These are phyloP conservation scores for Aspergillus niger DNA, from an alignment of 2,329 filamentous ascomycete species.

Conservation along the genomic window DNA sequence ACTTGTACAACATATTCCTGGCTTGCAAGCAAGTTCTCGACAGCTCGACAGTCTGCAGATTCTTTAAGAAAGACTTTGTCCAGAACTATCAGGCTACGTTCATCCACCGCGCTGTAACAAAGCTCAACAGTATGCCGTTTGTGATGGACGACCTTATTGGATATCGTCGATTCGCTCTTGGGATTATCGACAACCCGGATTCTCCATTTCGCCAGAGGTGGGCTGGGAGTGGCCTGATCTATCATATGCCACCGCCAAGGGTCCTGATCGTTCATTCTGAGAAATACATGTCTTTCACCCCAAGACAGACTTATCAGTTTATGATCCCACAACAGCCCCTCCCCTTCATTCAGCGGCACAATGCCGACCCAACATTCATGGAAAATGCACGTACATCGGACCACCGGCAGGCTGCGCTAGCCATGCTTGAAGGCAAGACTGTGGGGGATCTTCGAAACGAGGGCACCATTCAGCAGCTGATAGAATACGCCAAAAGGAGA, in stretches of 20 bases:
- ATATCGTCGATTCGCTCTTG: conserved; percentile 33
- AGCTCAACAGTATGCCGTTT: conserved; percentile 17
- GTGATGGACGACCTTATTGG: conserved; percentile 29
- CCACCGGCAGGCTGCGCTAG: conserved; percentile 36
- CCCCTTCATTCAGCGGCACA: conserved; percentile 28
- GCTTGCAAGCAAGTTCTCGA: conserved; percentile 37
- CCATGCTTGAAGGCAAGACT: conserved; percentile 36
- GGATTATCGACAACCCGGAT: conserved; percentile 26
- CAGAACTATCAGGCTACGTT: conserved; percentile 33
- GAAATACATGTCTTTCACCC: conserved; percentile 36
- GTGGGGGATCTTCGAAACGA: conserved; percentile 39
- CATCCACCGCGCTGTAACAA: conserved; percentile 27
- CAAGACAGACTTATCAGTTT: conserved; percentile 15
- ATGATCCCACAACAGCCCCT: conserved; percentile 23
- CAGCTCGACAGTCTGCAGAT: conserved; percentile 28
- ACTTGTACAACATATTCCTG: conserved; percentile 37
- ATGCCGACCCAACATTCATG: conserved; percentile 21
- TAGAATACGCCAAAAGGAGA: conserved; percentile 31
- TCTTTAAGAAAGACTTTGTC: conserved; percentile 30
- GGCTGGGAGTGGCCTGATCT: conserved; percentile 31
- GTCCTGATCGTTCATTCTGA: conserved; percentile 37
- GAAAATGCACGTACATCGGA: conserved; percentile 31
- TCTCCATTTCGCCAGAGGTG: conserved; percentile 32
- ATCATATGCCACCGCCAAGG: conserved; percentile 32
- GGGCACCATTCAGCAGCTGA: conserved; percentile 25